Conservation (phyloP, 305 asterid genomes). For the Solanum aculeatissimum region DNA sequence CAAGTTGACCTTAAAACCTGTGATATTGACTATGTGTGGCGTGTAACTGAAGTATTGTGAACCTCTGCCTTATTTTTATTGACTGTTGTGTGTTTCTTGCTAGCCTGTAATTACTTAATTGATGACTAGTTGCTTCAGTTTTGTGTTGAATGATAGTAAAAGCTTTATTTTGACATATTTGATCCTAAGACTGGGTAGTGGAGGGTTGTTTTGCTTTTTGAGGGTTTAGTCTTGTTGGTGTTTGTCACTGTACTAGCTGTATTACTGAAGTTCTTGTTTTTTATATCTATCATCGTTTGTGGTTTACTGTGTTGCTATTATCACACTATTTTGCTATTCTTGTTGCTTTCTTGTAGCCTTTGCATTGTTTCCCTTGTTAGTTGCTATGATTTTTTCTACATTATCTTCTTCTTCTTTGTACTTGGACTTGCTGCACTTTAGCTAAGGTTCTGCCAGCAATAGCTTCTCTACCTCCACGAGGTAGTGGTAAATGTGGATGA, state of each 20-base stretch:
- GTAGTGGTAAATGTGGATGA: too few relatives aligned
- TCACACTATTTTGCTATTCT: background rate
- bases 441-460: too few relatives aligned
- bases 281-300: background rate
- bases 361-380: background rate
- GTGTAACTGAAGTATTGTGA: background rate
- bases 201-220: background rate
- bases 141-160: background rate
- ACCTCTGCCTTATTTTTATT: background rate
- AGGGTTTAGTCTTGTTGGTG: background rate
- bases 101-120: background rate
- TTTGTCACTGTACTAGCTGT: background rate
- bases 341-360: background rate
- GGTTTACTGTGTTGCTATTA: background rate
- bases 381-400: background rate
- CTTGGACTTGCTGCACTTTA: background rate
- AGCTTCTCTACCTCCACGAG: too few relatives aligned
- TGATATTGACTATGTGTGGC: background rate
- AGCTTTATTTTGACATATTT: background rate
- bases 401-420: background rate
- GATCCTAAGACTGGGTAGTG: background rate
- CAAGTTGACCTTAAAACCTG: background rate
- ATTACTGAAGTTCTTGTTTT: background rate
- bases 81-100: background rate
- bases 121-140: background rate